A percentile compares a stretch with the other conserved stretches of the same genome.
Conservation (phyloP, 192 early-diverging fungal species). For the Neocallimastix lanati region DNA sequence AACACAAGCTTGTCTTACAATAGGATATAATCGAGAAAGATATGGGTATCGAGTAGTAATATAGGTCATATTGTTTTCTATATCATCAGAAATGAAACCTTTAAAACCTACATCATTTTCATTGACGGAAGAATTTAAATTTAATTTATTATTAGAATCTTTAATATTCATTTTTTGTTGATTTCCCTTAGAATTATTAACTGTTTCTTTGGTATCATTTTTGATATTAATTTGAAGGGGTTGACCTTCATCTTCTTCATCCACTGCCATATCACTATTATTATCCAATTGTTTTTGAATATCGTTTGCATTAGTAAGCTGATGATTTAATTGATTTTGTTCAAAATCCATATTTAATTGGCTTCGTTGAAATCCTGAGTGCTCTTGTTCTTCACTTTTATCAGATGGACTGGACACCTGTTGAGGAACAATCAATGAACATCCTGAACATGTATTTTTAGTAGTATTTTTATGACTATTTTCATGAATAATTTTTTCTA, state of each 20-base stretch:
- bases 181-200: background rate
- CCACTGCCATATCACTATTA: background rate
- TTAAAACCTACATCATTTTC: background rate
- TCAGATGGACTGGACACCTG: background rate
- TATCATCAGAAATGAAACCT: background rate
- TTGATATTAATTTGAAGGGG: background rate
- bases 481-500: background rate
- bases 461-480: background rate
- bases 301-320: background rate
- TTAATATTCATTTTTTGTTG: background rate
- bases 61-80: background rate
- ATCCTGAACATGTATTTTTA: background rate
- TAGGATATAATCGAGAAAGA: background rate
- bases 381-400: background rate
- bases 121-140: background rate
- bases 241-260: background rate
- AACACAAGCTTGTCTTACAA: background rate
- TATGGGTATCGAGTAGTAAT: background rate
- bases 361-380: background rate
- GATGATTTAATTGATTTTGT: background rate
- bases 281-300: background rate
- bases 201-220: background rate
- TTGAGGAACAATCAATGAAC: background rate
- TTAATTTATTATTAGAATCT: background rate
- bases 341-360: background rate